Percentiles rank a stretch among this genome's conserved stretches.
These are phyloP conservation scores for Tetrastigma voinierianum DNA, from an alignment of 164 flowering plant species.

Conservation along the genomic window DNA sequence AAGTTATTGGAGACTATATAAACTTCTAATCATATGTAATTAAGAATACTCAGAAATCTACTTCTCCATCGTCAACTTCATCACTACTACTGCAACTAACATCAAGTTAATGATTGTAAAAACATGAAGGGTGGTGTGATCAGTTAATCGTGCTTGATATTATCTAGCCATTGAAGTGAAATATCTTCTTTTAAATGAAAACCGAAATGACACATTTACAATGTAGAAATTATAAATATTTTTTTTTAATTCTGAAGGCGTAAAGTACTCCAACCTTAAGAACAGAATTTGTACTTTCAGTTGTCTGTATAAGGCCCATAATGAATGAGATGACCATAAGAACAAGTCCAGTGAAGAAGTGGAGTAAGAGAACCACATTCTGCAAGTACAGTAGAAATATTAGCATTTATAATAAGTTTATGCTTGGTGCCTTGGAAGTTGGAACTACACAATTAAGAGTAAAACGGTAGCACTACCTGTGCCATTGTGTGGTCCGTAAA, in stretches of 20 bases:
- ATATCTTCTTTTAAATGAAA: too few species aligned
- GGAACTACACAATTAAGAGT: neutral
- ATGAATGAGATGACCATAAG: conserved; percentile 96
- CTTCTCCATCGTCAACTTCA: too few species aligned
- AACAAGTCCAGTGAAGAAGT: conserved; percentile 84
- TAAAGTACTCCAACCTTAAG: conserved; percentile 62
- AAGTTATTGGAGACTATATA: too few species aligned
- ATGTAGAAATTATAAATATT: neutral
- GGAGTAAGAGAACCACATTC: conserved; percentile 90
- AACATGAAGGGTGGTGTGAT: too few species aligned
- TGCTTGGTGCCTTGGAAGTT: neutral
- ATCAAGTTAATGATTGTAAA: too few species aligned
- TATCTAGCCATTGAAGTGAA: too few species aligned
- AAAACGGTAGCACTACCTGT: conserved; percentile 47
- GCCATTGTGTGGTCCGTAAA: conserved; percentile 91
- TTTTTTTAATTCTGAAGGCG: too few species aligned
- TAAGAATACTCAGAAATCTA: too few species aligned
- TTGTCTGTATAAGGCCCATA: conserved; percentile 80
- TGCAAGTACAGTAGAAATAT: conserved; percentile 32
- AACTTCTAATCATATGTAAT: too few species aligned
- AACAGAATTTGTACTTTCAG: conserved; percentile 60
- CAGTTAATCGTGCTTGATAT: too few species aligned
- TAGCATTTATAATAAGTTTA: neutral
- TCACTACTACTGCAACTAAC: too few species aligned
- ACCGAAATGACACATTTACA: neutral